These are phyloP conservation scores for Salix udensis DNA, from an alignment of 345 rosid species.

Conservation along the genomic window DNA sequence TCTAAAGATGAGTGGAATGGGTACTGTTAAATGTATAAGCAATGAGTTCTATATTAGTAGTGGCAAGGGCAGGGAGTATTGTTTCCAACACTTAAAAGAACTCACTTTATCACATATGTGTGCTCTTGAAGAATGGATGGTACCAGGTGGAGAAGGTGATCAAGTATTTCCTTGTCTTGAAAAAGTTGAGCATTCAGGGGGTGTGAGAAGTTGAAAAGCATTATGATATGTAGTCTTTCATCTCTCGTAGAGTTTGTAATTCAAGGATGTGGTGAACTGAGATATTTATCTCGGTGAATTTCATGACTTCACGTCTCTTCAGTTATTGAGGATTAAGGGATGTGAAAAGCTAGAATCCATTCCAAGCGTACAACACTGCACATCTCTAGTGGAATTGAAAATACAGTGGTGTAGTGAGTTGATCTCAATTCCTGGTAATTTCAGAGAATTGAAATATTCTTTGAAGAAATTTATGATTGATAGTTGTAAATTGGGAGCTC, in stretches of 20 bases:
- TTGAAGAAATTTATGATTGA: neutral
- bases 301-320: slow-evolving; percentile 5
- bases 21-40: too few relatives aligned
- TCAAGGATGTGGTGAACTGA: neutral
- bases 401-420: neutral
- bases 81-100: slow-evolving; percentile 16
- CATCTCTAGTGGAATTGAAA: neutral
- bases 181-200: neutral
- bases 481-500: neutral
- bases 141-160: neutral
- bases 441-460: neutral
- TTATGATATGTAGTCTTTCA: neutral
- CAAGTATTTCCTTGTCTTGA: slow-evolving; percentile 20
- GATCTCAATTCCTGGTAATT: neutral
- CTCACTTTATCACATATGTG: neutral
- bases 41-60: too few relatives aligned
- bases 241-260: neutral
- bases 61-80: too few relatives aligned
- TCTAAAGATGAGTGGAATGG: too few relatives aligned
- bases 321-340: neutral
- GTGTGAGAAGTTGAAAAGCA: slow-evolving; percentile 8
- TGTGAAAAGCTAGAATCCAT: neutral
- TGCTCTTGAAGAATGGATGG: slow-evolving; percentile 7
- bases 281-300: neutral
- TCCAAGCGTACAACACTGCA: neutral